Evolutionary conservation across 805 yeast species (phyloP).

Genomic region (Metschnikowia orientalis): DNA sequence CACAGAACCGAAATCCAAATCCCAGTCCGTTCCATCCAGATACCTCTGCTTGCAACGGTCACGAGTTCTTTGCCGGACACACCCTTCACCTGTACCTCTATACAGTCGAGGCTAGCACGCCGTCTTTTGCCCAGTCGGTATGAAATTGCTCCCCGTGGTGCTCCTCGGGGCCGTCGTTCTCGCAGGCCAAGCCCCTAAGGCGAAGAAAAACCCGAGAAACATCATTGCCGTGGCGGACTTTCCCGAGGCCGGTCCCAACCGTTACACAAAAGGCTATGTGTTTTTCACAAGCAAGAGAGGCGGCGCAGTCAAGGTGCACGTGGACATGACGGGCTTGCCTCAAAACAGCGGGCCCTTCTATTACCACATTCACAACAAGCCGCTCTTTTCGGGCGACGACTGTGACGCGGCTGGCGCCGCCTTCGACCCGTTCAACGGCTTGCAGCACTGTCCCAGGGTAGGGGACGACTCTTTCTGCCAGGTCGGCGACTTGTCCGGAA

Average conservation of each 20-base stretch:
- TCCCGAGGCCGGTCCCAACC: slow-evolving; percentile 24
- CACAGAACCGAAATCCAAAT: no score
- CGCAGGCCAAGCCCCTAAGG: slow-evolving; percentile 48
- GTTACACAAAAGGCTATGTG: slow-evolving; percentile 36
- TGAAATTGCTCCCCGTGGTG: no score
- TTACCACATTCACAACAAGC: slow-evolving; percentile 62
- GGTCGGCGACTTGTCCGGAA: slow-evolving; percentile 74
- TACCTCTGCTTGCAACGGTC: no score
- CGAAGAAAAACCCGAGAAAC: slow-evolving; percentile 45
- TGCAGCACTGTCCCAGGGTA: slow-evolving; percentile 46
- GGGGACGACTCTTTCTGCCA: slow-evolving; percentile 56
- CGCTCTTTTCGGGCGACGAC: slow-evolving; percentile 44
- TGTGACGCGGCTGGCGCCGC: slow-evolving; percentile 55
- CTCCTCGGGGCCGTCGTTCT: slow-evolving; percentile 2
- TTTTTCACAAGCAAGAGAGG: slow-evolving; percentile 55
- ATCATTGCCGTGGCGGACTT: slow-evolving; percentile 57
- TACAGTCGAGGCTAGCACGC: no score
- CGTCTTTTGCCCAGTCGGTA: no score
- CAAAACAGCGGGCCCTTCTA: slow-evolving; percentile 60
- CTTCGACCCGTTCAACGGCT: slow-evolving; percentile 61
- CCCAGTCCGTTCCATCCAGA: no score
- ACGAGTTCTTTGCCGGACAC: no score
- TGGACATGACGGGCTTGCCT: slow-evolving; percentile 69
- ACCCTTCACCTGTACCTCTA: no score
- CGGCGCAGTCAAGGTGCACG: slow-evolving; percentile 59